phyloP scores from a whole-genome alignment of 1,284 basidiomycete genomes.

The Papiliotrema flavescens region DNA sequence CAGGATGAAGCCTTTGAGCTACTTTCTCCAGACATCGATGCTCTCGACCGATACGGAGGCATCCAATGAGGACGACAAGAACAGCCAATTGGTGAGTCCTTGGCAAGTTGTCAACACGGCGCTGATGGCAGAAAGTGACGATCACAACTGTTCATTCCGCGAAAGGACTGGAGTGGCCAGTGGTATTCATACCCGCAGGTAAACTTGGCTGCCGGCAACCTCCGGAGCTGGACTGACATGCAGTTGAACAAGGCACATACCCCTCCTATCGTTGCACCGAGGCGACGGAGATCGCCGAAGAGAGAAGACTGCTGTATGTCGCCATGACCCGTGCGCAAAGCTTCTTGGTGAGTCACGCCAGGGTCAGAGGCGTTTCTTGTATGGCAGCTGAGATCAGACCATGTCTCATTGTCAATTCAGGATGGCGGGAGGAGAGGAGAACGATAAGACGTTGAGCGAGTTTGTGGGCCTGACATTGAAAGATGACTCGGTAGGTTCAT shows the following conservation, averaged over 20 bases:
- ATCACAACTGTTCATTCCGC: conserved; percentile 85
- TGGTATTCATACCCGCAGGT: conserved; percentile 48
- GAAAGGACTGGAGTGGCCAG: conserved; percentile 90
- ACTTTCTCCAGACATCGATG: conserved; percentile 79
- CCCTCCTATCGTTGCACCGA: conserved; percentile 66
- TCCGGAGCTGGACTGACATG: neutral
- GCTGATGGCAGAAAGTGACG: conserved; percentile 66
- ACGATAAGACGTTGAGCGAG: conserved; percentile 40
- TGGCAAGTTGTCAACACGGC: neutral
- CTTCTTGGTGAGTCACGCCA: conserved; percentile 53
- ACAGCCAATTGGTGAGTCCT: conserved; percentile 55
- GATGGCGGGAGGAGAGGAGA: conserved; percentile 44
- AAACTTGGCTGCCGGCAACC: conserved; percentile 4
- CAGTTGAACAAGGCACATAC: conserved; percentile 72
- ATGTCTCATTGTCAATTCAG: conserved; percentile 37
- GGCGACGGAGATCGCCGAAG: conserved; percentile 71
- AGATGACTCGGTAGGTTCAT: conserved; percentile 19
- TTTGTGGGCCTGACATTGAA: conserved; percentile 32
- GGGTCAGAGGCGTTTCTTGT: neutral
- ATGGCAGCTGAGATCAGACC: conserved; percentile 20
- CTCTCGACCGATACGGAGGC: conserved; percentile 75
- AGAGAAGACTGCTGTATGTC: conserved; percentile 80
- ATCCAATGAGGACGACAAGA: conserved; percentile 54
- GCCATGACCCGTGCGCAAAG: conserved; percentile 84
- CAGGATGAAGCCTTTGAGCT: conserved; percentile 66